phyloP scores from a whole-genome alignment of 495 filamentous ascomycete species.

The Penicillium diatomitis region DNA sequence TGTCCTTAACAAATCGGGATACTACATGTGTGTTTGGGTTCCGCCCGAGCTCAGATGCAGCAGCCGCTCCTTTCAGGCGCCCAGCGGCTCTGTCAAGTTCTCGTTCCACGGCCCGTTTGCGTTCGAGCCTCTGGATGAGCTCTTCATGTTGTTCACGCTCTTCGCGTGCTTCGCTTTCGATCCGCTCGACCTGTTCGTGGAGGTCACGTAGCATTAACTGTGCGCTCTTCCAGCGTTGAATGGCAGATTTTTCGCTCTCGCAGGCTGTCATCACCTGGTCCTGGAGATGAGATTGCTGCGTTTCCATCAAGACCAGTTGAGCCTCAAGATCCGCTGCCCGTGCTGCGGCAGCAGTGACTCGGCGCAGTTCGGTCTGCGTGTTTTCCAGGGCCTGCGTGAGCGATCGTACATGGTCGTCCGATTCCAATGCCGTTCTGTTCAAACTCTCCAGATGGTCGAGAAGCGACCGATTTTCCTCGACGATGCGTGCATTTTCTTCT shows the following conservation, averaged over 20 bases:
- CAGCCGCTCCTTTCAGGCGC: conserved; percentile 69
- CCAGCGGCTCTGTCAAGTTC: conserved; percentile 70
- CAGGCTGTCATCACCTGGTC: conserved; percentile 52
- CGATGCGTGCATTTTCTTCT: conserved; percentile 57
- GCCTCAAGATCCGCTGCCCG: conserved; percentile 69
- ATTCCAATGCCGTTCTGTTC: conserved; percentile 63
- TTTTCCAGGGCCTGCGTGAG: conserved; percentile 65
- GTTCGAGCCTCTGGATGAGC: conserved; percentile 69
- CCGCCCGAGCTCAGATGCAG: conserved; percentile 49
- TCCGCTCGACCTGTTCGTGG: conserved; percentile 78
- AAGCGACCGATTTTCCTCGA: conserved; percentile 71
- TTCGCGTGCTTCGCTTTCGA: conserved; percentile 75
- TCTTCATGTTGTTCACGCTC: conserved; percentile 79
- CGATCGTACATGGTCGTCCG: conserved; percentile 62
- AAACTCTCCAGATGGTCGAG: conserved; percentile 73
- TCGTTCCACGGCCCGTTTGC: conserved; percentile 60
- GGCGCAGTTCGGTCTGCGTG: conserved; percentile 65
- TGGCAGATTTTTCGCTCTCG: conserved; percentile 63
- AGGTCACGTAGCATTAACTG: conserved; percentile 64
- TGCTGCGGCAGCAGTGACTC: conserved; percentile 60
- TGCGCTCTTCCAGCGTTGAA: conserved; percentile 74
- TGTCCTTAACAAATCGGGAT: conserved; percentile 89
- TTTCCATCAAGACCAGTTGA: conserved; percentile 67
- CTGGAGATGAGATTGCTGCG: conserved; percentile 67
- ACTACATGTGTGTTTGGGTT: conserved; percentile 59